Percentiles rank a stretch among this genome's conserved stretches.
Evolutionary conservation across 306 rosid genomes (phyloP).

Genomic region (Inga leiocalycina): DNA sequence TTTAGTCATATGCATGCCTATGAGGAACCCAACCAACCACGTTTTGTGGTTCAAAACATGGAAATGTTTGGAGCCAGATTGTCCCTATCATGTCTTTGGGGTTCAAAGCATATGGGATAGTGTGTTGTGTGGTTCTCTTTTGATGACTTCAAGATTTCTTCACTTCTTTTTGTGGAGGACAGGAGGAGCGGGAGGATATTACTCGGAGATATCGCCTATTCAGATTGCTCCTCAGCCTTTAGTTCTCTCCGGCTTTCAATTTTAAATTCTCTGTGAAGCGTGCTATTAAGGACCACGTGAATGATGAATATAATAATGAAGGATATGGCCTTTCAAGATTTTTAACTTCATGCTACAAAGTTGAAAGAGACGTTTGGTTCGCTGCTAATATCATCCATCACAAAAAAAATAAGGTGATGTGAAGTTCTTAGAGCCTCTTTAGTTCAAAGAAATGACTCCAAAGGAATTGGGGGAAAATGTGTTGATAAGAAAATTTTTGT

Average conservation of each 20-base stretch:
- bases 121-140: slow-evolving; percentile 17
- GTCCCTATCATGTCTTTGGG: slow-evolving; percentile 4
- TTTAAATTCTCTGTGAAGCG: background rate
- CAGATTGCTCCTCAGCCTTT: slow-evolving; percentile 16
- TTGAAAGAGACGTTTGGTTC: background rate
- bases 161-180: slow-evolving; percentile 7
- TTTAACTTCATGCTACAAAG: background rate
- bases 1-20: slow-evolving; percentile 18
- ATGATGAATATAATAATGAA: background rate
- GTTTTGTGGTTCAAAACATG: slow-evolving; percentile 24
- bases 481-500: too few relatives aligned
- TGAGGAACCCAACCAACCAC: slow-evolving; percentile 12
- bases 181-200: slow-evolving; percentile 16
- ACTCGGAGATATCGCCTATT: slow-evolving; percentile 8
- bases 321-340: background rate
- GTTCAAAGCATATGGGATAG: slow-evolving; percentile 23
- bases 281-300: background rate
- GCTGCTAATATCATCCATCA: background rate
- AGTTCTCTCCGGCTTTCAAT: background rate
- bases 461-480: too few relatives aligned
- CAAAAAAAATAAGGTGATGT: too few relatives aligned
- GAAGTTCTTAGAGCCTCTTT: too few relatives aligned
- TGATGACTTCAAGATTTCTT: background rate
- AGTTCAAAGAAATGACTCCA: too few relatives aligned
- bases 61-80: background rate